These are phyloP conservation scores for Saccharomyces paradoxus DNA, from an alignment of 805 yeast species.

Conservation along the genomic window DNA sequence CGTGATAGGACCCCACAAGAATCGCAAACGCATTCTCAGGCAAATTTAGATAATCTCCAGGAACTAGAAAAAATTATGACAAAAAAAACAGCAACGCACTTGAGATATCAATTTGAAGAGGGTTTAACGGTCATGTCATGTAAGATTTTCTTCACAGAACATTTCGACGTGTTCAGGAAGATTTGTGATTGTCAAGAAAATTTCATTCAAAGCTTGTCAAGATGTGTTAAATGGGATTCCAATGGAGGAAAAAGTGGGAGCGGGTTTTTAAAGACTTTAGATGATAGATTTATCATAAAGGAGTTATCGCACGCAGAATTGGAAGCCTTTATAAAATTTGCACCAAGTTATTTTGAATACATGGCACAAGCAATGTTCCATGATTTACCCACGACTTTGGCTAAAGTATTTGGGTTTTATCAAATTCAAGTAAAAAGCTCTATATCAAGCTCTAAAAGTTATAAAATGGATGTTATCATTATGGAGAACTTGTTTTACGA, in stretches of 20 bases:
- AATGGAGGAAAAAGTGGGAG: conserved; percentile 97
- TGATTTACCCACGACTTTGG: conserved; percentile 88
- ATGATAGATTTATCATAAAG: conserved; percentile 81
- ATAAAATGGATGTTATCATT: conserved; percentile 82
- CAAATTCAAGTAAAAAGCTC: conserved; percentile 84
- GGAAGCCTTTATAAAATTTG: conserved; percentile 89
- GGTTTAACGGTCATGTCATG: conserved; percentile 79
- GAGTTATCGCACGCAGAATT: conserved; percentile 81
- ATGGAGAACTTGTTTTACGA: conserved; percentile 94
- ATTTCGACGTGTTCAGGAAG: conserved; percentile 85
- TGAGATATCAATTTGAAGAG: conserved; percentile 86
- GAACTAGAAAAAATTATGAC: conserved; percentile 61
- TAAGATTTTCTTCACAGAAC: conserved; percentile 91
- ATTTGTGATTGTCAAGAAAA: conserved; percentile 70
- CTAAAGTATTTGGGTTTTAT: conserved; percentile 91
- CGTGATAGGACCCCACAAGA: not conserved
- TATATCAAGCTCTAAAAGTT: conserved; percentile 55
- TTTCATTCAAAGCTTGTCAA: conserved; percentile 79
- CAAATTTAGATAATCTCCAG: conserved; percentile 20
- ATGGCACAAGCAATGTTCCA: conserved; percentile 93
- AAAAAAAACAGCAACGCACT: conserved; percentile 78
- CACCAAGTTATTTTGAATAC: conserved; percentile 93
- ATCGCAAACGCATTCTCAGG: not conserved
- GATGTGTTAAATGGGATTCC: conserved; percentile 94
- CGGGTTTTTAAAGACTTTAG: conserved; percentile 83